Conservation (phyloP, 1,284 basidiomycete genomes). For the Sanghuangporus weigelae region DNA sequence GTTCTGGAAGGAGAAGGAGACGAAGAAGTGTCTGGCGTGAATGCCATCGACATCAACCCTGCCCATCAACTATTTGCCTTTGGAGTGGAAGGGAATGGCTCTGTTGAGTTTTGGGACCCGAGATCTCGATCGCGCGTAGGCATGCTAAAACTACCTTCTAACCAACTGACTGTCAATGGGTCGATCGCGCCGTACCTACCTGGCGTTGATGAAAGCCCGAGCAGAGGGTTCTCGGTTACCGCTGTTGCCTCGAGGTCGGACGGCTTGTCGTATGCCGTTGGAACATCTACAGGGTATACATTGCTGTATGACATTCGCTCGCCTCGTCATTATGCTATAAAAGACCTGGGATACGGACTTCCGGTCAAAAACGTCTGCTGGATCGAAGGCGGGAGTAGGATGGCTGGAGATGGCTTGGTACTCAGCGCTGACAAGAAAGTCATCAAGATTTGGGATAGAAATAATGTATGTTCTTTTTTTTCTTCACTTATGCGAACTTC, state of each 20-base stretch:
- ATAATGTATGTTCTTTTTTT: slow-evolving; percentile 53
- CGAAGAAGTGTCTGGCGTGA: slow-evolving; percentile 74
- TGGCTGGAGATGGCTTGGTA: slow-evolving; percentile 84
- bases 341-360: slow-evolving; percentile 97
- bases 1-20: slow-evolving; percentile 49
- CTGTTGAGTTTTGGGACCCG: slow-evolving; percentile 96
- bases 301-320: slow-evolving; percentile 93
- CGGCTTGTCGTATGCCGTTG: slow-evolving; percentile 90
- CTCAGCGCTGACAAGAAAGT: slow-evolving; percentile 92
- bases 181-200: slow-evolving; percentile 35
- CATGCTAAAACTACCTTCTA: slow-evolving; percentile 67
- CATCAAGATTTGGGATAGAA: slow-evolving; percentile 91
- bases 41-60: slow-evolving; percentile 90
- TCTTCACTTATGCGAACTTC: slow-evolving; percentile 4
- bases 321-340: slow-evolving; percentile 76
- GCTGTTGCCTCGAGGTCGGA: slow-evolving; percentile 82
- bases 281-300: slow-evolving; percentile 92
- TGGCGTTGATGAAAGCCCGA: slow-evolving; percentile 35
- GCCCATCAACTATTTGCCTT: slow-evolving; percentile 90
- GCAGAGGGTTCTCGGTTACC: slow-evolving; percentile 63
- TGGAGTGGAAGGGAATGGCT: slow-evolving; percentile 79
- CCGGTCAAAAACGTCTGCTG: slow-evolving; percentile 85
- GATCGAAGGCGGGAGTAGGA: slow-evolving; percentile 81
- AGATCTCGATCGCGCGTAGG: slow-evolving; percentile 80
- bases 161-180: slow-evolving; percentile 47